Evolutionary conservation across 345 rosid species (phyloP), one percentile per base, ranked within the genome.

Genomic region (Jatropha curcas): DNA sequence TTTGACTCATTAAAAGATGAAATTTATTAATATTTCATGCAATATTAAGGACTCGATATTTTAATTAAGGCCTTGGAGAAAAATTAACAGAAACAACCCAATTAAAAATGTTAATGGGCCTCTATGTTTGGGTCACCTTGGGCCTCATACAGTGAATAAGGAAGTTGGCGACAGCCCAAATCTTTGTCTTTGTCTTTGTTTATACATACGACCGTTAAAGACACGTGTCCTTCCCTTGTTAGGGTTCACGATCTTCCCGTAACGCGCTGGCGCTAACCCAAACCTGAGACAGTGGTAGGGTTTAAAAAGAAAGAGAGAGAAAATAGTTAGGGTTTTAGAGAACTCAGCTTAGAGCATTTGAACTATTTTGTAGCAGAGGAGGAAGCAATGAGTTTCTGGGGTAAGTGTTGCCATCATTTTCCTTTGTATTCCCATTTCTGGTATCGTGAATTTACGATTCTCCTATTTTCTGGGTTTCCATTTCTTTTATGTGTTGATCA

Each of bases 371-470:
- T 4, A n/a, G 52, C 20, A 1, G 56, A 28, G 43, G 41, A 73
- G 24, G 28, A 43, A 17, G 13, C 25, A 31, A 66, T 57, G 71
- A 60, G 76, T 45, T 66, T 65, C 24, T 68, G 72, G 72, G 72
- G 77, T 67, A 27, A 24, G 72, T 25, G 22, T 41, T 12, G 13
- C 31, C 2, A 17, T 46, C 41, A 30, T 6, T 20, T 70, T 28
- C 10, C 41, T 65, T 24, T 24, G 19, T 4, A 56, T 9, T 8
- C 14, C 60, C 60, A 56, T 11, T 35, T 9, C 5, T 19, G 12
- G 31, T 25, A 17, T 19, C 2, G 13, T 22, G 13, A 50, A 50
- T 46, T 11, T 45, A 2, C 16, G 14, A 14, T 16, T 64, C 8
- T 43, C 33, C 12, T 43, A 2, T 25, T 64, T 5, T 14, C 12